Evolutionary conservation across 768 basidiomycete genomes (phyloP).

Genomic region (Lactifluus echinatus): DNA sequence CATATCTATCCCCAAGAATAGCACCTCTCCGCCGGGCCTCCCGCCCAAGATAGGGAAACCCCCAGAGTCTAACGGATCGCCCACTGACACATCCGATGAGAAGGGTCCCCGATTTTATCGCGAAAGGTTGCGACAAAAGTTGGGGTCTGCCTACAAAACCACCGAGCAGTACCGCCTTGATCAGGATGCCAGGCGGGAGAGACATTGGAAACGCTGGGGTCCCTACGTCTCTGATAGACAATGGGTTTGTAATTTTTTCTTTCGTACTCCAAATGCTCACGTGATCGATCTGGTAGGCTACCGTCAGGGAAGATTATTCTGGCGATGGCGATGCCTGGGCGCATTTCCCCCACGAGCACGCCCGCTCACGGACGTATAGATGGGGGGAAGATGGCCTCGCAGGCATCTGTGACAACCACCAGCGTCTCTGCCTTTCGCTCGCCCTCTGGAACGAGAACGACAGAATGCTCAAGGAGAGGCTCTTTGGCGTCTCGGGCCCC

Average conservation of each 20-base stretch:
- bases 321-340: slow-evolving; percentile 93
- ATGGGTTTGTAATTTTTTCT: slow-evolving; percentile 59
- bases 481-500: slow-evolving; percentile 94
- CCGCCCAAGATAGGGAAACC: slow-evolving; percentile 12
- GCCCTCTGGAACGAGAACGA: slow-evolving; percentile 95
- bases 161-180: slow-evolving; percentile 79
- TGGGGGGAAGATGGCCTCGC: slow-evolving; percentile 99
- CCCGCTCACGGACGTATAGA: slow-evolving; percentile 88
- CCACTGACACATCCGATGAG: slow-evolving; percentile 15
- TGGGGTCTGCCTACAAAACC: slow-evolving; percentile 69
- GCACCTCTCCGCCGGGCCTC: slow-evolving; percentile 30
- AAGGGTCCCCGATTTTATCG: slow-evolving; percentile 39
- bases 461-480: slow-evolving; percentile 89
- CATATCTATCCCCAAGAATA: slow-evolving; percentile 62
- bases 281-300: slow-evolving; percentile 55
- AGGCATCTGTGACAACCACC: slow-evolving; percentile 96
- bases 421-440: slow-evolving; percentile 82
- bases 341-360: slow-evolving; percentile 91
- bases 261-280: slow-evolving; percentile 14
- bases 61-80: background rate
- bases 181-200: slow-evolving; percentile 69
- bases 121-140: slow-evolving; percentile 50
- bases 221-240: slow-evolving; percentile 96
- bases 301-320: slow-evolving; percentile 98
- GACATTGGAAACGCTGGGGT: slow-evolving; percentile 98